Percentiles rank a stretch among this genome's conserved stretches.
These are phyloP conservation scores for Phaeosphaeriaceae sp. DNA, from an alignment of 2,329 filamentous ascomycete species.

Conservation along the genomic window DNA sequence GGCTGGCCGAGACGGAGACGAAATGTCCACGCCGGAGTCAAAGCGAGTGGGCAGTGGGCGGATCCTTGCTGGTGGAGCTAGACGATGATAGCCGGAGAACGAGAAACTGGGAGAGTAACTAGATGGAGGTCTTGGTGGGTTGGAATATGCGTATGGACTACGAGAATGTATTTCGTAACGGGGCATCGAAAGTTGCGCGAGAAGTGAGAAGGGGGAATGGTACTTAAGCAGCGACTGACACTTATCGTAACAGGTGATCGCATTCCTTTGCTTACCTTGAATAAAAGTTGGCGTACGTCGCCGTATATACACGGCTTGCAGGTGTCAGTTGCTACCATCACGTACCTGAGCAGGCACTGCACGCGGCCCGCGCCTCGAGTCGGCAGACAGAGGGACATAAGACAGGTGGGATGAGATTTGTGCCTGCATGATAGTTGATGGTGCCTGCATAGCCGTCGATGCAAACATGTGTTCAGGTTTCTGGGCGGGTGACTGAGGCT, in stretches of 20 bases:
- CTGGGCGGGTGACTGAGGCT: slow-evolving; percentile 34
- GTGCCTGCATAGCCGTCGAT: slow-evolving; percentile 33
- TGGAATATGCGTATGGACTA: slow-evolving; percentile 19
- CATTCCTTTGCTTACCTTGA: slow-evolving; percentile 8
- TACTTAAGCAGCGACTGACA: slow-evolving; percentile 24
- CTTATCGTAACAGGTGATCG: slow-evolving; percentile 16
- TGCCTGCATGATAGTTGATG: slow-evolving; percentile 38
- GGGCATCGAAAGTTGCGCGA: slow-evolving; percentile 27
- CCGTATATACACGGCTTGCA: slow-evolving; percentile 24
- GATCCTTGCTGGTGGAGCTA: slow-evolving; percentile 29
- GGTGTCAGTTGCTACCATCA: slow-evolving; percentile 29
- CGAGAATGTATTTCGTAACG: slow-evolving; percentile 15
- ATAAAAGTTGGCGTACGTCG: slow-evolving; percentile 19
- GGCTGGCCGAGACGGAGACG: slow-evolving; percentile 1
- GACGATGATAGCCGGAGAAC: slow-evolving; percentile 26
- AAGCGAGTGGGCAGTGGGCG: slow-evolving; percentile 27
- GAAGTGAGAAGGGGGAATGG: slow-evolving; percentile 10
- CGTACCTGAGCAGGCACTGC: slow-evolving; percentile 15
- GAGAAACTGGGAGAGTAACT: slow-evolving; percentile 27
- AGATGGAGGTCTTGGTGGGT: slow-evolving; percentile 26
- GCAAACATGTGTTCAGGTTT: slow-evolving; percentile 37
- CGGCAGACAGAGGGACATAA: slow-evolving; percentile 20
- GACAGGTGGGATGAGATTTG: slow-evolving; percentile 27
- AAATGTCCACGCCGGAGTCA: slow-evolving; percentile 20
- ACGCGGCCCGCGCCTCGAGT: slow-evolving; percentile 23